Evolutionary conservation across 306 rosid species (phyloP).

Genomic region (Cicer pinnatifidum): DNA sequence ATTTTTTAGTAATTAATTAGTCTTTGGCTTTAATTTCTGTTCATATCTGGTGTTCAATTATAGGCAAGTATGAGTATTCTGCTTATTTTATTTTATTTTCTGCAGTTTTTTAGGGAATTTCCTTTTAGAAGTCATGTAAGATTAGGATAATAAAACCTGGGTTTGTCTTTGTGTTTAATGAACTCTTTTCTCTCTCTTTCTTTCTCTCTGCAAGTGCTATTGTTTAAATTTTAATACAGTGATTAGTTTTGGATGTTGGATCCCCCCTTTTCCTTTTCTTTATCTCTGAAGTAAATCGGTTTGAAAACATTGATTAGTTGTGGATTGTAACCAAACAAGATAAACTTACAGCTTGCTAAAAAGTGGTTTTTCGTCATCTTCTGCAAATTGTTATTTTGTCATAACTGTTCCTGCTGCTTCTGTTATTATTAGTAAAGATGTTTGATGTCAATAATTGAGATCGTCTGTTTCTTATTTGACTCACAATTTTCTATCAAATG

Average conservation of each 20-base stretch:
- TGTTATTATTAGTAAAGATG: slow-evolving; percentile 32
- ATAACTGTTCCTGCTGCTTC: slow-evolving; percentile 40
- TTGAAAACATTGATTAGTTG: slow-evolving; percentile 35
- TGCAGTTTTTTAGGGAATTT: slow-evolving; percentile 29
- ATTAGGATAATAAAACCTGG: slow-evolving; percentile 20
- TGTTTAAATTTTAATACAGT: slow-evolving; percentile 27
- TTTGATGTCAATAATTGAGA: slow-evolving; percentile 30
- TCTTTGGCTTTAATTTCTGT: slow-evolving; percentile 36
- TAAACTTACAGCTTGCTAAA: slow-evolving; percentile 40
- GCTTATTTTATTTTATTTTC: slow-evolving; percentile 1
- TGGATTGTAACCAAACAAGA: slow-evolving; percentile 35
- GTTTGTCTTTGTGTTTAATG: slow-evolving; percentile 35
- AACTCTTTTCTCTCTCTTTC: slow-evolving; percentile 7
- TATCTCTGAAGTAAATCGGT: slow-evolving; percentile 28
- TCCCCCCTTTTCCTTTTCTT: slow-evolving; percentile 31
- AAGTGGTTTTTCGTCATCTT: slow-evolving; percentile 40
- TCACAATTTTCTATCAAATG: slow-evolving; percentile 42
- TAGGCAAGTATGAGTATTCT: slow-evolving; percentile 33
- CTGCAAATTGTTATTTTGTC: slow-evolving; percentile 38
- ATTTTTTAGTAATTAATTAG: slow-evolving; percentile 38
- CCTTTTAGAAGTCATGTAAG: slow-evolving; percentile 38
- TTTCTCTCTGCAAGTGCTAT: slow-evolving; percentile 25
- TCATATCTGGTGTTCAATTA: slow-evolving; percentile 32
- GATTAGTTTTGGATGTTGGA: slow-evolving; percentile 18
- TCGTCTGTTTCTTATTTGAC: slow-evolving; percentile 34